Evolutionary conservation across 1,139 yeast species (phyloP).

Genomic region (Blastobotrys indianensis): DNA sequence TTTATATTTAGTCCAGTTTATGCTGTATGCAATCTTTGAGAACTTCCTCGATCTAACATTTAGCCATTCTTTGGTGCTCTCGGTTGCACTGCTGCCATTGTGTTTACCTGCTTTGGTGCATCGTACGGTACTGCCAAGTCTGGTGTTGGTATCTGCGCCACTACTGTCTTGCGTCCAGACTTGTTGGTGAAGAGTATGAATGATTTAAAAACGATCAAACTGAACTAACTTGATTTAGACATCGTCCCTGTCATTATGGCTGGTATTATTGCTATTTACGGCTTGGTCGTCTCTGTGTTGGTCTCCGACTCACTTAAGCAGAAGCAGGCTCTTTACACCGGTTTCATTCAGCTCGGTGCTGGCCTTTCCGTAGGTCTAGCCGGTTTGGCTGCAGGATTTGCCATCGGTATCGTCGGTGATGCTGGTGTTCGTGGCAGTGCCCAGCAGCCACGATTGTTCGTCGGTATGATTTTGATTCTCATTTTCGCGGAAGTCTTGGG

Average conservation of each 20-base stretch:
- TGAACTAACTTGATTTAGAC: slow-evolving; percentile 11
- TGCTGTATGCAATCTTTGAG: slow-evolving; percentile 40
- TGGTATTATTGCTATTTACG: slow-evolving; percentile 95
- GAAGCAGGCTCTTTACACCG: slow-evolving; percentile 81
- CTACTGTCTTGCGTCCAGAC: slow-evolving; percentile 96
- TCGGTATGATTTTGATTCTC: slow-evolving; percentile 65
- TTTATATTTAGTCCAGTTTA: slow-evolving; percentile 57
- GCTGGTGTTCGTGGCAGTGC: slow-evolving; percentile 96
- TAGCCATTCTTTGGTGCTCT: slow-evolving; percentile 92
- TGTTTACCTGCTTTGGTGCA: slow-evolving; percentile 98
- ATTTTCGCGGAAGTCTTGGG: slow-evolving; percentile 98
- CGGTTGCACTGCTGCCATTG: slow-evolving; percentile 98
- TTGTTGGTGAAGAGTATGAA: slow-evolving; percentile 54
- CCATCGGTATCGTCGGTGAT: slow-evolving; percentile 98
- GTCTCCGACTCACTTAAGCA: slow-evolving; percentile 90
- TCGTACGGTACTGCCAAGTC: slow-evolving; percentile 99
- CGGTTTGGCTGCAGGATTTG: slow-evolving; percentile 95
- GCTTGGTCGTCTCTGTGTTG: slow-evolving; percentile 90
- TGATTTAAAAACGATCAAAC: slow-evolving; percentile 7
- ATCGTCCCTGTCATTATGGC: slow-evolving; percentile 90
- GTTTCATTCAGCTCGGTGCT: slow-evolving; percentile 95
- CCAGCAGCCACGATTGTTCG: slow-evolving; percentile 95
- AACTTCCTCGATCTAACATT: background rate
- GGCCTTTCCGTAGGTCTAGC: slow-evolving; percentile 95
- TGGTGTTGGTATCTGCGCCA: slow-evolving; percentile 99